Evolutionary conservation across 2,329 filamentous ascomycete genomes (phyloP), one percentile per base, ranked within the genome.

Genomic region (Fusarium cicatricum): DNA sequence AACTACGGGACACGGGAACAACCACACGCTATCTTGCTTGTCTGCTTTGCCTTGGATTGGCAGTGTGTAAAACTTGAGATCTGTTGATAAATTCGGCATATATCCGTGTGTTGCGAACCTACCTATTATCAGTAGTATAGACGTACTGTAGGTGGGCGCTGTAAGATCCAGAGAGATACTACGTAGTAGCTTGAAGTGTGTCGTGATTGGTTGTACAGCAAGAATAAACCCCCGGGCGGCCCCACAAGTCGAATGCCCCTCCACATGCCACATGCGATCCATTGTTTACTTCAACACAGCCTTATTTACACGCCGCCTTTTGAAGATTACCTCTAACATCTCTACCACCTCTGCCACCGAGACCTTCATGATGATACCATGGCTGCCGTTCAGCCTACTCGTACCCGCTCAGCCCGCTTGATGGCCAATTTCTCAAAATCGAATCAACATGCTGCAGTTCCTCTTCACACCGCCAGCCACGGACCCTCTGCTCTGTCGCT

Each of bases 401-500:
- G 66, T 33, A 66, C 62, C 40, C 66, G 66, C 33, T 69, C 66
- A n/a, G 66, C 66, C 55, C 66, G 66, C 49, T 41, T 68, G 46
- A 65, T 69, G 51, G 66, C 66, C 39, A 64, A 60, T 34, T 58
- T 67, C n/a, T 64, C 57, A 19, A 67, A 60, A 55, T 42, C 57
- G 37, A 26, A 57, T 31, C 60, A 58, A 28, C 51, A 61, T 26
- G 44, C 47, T 42, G 39, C 51, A 12, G n/a, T 37, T 23, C 39
- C 42, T 17, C 23, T 55, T 5, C 62, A 55, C 3, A 5, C 50
- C 5, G 39, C 26, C 23, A 58, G 45, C 45, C 48, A 62, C 47
- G 65, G 66, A 12, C 63, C 66, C 11, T 60, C 74, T n/a, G 55
- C 70, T 5, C 37, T 76, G 21, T 65, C 71, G 14, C 45, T 75